Evolutionary conservation across 768 basidiomycete genomes (phyloP), one percentile per base, ranked within the genome.

Genomic region (Tulasnella sp.): DNA sequence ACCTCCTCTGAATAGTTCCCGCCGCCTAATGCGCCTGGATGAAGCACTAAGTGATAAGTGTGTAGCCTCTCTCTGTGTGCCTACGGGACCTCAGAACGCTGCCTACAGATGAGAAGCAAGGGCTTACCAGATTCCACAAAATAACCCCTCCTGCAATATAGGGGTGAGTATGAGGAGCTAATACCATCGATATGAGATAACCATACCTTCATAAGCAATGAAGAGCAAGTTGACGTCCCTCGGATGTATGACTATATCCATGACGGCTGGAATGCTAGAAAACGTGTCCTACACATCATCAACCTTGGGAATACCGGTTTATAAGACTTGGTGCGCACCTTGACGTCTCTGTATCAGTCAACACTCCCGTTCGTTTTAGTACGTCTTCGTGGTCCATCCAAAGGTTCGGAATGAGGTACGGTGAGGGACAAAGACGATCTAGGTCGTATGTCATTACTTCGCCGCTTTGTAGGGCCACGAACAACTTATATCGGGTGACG

Each of bases 1-100:
- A 84, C 84, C 25, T 71, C 70, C 55, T 73, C 69, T 12, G 71
- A 68, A 67, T 84, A 85, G 9, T 81, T 81, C 21, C 72, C 69
- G 3, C 87, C 87, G 51, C 88, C 89, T 3, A 86, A 84, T 6
- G 89, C 86, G 34, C 90, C 89, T 4, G 89, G 85, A 19, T 83
- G 79, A 4, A 90, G 65, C 4, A 79, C 69, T 46, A 85, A 71
- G 66, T 87, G 85, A 65, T 82, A 92, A 8, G 75, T 78, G 39
- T 80, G 75, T 11, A 80, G 61, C 2, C 75, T 76, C 45, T 70
- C 74, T 23, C 73, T 74, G 69, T 79, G 74, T 61, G 72, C 69
- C 74, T 77, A 53, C 35, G 36, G 34, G 12, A 37, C 15, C 19
- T 34, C 5, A 25, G 8, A 6, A 7, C 21, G 14, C 17, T 40